These are phyloP conservation scores for Plasmodium gallinaceum DNA, from an alignment of 169 alveolate species.

Conservation along the genomic window DNA sequence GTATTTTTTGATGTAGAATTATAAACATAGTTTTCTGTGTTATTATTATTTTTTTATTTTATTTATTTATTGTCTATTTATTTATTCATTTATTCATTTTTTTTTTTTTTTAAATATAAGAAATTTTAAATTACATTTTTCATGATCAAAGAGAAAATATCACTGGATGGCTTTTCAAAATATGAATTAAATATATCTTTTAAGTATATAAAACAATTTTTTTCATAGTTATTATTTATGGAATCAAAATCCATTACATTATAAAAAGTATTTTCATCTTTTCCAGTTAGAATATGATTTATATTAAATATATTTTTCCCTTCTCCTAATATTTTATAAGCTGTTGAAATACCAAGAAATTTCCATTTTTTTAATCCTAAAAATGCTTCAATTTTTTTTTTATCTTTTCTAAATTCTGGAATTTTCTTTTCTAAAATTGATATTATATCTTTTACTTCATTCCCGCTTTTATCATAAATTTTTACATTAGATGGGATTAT, in stretches of 20 bases:
- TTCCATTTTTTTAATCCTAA: slow-evolving; percentile 72
- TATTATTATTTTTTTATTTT: neutral
- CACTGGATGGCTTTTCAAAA: slow-evolving; percentile 72
- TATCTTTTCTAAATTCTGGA: slow-evolving; percentile 69
- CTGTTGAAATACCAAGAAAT: slow-evolving; percentile 66
- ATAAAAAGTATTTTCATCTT: slow-evolving; percentile 71
- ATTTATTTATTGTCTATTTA: neutral
- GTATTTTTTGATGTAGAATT: neutral
- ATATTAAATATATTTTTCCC: slow-evolving; percentile 71
- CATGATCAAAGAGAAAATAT: slow-evolving; percentile 33
- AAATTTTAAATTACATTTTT: slow-evolving; percentile 28
- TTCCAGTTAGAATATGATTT: slow-evolving; percentile 68
- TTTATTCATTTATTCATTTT: neutral
- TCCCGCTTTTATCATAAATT: slow-evolving; percentile 67
- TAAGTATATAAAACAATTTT: slow-evolving; percentile 26
- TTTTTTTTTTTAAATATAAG: slow-evolving; percentile 4
- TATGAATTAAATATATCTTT: slow-evolving; percentile 60
- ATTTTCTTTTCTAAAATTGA: slow-evolving; percentile 71
- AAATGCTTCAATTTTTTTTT: slow-evolving; percentile 62
- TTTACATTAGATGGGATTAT: slow-evolving; percentile 70
- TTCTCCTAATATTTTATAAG: slow-evolving; percentile 75
- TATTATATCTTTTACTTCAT: slow-evolving; percentile 61
- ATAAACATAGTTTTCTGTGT: neutral
- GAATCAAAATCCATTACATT: slow-evolving; percentile 68
- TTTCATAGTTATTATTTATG: slow-evolving; percentile 34